These are phyloP conservation scores for Neopestalotiopsis sp. DNA, from an alignment of 2,329 filamentous ascomycete species.

Conservation along the genomic window DNA sequence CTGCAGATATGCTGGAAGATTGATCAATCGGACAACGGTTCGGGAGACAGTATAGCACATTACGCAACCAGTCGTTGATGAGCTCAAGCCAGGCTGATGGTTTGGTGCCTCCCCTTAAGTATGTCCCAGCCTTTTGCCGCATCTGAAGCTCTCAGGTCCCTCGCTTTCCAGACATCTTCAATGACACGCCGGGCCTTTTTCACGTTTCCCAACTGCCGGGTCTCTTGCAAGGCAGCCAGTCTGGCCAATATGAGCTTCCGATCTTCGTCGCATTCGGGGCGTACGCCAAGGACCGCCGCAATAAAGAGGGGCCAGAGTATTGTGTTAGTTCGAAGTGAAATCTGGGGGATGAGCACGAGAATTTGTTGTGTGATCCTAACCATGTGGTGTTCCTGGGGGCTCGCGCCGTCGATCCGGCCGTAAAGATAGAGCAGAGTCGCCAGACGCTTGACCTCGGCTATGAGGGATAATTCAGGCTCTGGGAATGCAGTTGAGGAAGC, in stretches of 20 bases:
- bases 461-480: not conserved
- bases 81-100: not conserved
- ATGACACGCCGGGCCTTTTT: constrained; percentile 37
- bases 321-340: not conserved
- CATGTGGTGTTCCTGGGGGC: not conserved
- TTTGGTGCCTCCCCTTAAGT: constrained; percentile 18
- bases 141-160: constrained; percentile 28
- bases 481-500: too few relatives aligned
- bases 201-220: constrained; percentile 37
- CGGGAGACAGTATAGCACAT: too few relatives aligned
- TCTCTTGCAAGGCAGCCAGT: constrained; percentile 19
- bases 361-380: not conserved
- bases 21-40: too few relatives aligned
- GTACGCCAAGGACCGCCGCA: not conserved
- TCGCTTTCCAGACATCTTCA: constrained; percentile 36
- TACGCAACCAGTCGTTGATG: too few relatives aligned
- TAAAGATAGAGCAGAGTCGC: not conserved
- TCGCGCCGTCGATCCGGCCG: not conserved
- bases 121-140: constrained; percentile 25
- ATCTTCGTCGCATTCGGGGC: not conserved
- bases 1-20: too few relatives aligned
- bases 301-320: constrained; percentile 1
- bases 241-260: not conserved
- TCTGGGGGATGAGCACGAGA: not conserved
- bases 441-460: not conserved